phyloP scores from a whole-genome alignment of 1,284 basidiomycete species.

The Heterobasidion parviporum region DNA sequence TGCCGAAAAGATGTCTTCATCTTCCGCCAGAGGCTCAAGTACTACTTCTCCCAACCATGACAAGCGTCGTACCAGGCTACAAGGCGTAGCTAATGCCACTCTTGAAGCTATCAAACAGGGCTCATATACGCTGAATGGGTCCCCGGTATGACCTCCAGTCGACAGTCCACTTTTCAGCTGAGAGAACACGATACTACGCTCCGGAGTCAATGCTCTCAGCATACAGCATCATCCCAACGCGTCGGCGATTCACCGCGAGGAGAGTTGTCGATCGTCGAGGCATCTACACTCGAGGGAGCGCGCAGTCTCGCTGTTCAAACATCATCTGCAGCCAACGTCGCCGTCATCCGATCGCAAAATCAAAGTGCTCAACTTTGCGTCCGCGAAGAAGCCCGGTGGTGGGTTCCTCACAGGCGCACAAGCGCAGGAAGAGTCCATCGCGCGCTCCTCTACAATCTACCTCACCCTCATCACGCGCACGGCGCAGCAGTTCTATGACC shows the following conservation, averaged over 20 bases:
- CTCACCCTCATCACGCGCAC: slow-evolving; percentile 44
- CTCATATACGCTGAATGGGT: slow-evolving; percentile 15
- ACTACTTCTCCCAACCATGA: no score
- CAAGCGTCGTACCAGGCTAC: no score
- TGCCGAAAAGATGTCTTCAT: no score
- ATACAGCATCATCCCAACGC: slow-evolving; percentile 11
- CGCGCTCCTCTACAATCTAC: slow-evolving; percentile 60
- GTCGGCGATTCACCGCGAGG: background rate
- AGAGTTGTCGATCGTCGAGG: slow-evolving; percentile 36
- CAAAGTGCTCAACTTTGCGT: slow-evolving; percentile 63
- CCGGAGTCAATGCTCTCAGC: slow-evolving; percentile 28
- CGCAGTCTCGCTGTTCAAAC: slow-evolving; percentile 13
- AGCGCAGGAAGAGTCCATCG: slow-evolving; percentile 69
- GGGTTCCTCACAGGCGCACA: slow-evolving; percentile 58
- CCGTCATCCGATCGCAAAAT: slow-evolving; percentile 24
- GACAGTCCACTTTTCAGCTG: slow-evolving; percentile 22
- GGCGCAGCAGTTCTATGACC: slow-evolving; percentile 47
- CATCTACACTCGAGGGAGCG: slow-evolving; percentile 47
- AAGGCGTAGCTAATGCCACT: slow-evolving; percentile 21
- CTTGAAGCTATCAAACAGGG: slow-evolving; percentile 24
- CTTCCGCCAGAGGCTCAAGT: no score
- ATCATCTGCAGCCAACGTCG: slow-evolving; percentile 6
- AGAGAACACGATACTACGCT: slow-evolving; percentile 33
- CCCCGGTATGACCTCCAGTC: slow-evolving; percentile 23
- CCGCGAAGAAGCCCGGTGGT: slow-evolving; percentile 60